Evolutionary conservation across 805 yeast genomes (phyloP).

Genomic region (Candida gorgasii): DNA sequence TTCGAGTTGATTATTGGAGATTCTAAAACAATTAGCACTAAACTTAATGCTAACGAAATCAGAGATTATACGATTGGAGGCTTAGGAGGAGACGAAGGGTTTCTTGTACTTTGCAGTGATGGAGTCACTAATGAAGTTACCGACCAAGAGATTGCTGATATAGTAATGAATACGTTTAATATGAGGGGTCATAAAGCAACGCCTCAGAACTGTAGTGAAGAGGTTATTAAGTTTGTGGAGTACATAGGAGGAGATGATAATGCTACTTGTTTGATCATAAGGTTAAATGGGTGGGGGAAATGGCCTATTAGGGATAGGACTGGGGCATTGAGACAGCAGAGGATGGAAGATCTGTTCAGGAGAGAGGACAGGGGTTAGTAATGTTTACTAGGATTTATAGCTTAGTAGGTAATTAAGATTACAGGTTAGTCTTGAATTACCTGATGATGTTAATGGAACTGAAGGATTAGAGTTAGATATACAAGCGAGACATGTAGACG

Average conservation of each 20-base stretch:
- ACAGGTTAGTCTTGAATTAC: too few species aligned
- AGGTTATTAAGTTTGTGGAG: slow-evolving; percentile 79
- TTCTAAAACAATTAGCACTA: slow-evolving; percentile 28
- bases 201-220: slow-evolving; percentile 84
- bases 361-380: slow-evolving; percentile 19
- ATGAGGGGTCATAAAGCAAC: slow-evolving; percentile 73
- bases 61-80: slow-evolving; percentile 36
- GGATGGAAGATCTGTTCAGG: slow-evolving; percentile 50
- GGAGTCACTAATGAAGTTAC: slow-evolving; percentile 80
- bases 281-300: slow-evolving; percentile 89
- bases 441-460: too few species aligned
- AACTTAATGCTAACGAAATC: slow-evolving; percentile 40
- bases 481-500: too few species aligned
- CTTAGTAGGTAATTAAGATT: too few species aligned
- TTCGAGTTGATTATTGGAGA: slow-evolving; percentile 69
- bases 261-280: slow-evolving; percentile 84
- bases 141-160: slow-evolving; percentile 91
- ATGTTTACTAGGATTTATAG: too few species aligned
- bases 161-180: slow-evolving; percentile 68
- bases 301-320: slow-evolving; percentile 89
- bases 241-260: slow-evolving; percentile 92
- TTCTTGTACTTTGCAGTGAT: slow-evolving; percentile 79
- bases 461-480: too few species aligned
- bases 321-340: slow-evolving; percentile 74
- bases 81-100: slow-evolving; percentile 85